phyloP scores from a whole-genome alignment of 169 alveolate species.

The Plasmodium yoelii region DNA sequence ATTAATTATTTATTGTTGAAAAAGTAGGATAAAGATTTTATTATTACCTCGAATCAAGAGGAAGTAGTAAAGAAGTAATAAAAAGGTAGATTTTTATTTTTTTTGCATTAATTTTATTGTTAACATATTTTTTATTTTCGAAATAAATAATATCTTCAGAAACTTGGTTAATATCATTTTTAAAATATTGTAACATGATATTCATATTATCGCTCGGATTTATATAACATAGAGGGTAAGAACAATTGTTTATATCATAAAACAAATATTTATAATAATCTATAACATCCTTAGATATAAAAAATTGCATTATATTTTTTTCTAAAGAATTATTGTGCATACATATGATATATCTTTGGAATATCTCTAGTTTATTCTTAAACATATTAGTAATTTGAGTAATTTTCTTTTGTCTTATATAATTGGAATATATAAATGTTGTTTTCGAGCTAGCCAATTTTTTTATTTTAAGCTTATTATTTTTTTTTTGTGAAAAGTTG shows the following conservation, averaged over 20 bases:
- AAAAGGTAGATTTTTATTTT: conserved; percentile 9
- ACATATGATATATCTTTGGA: conserved; percentile 19
- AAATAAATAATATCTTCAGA: conserved; percentile 3
- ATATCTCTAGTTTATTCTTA: neutral
- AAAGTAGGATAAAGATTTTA: neutral
- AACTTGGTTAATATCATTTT: conserved; percentile 2
- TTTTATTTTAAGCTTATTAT: neutral
- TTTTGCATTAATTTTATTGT: neutral
- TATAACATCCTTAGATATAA: conserved; percentile 17
- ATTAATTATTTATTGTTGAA: neutral
- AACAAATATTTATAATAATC: conserved; percentile 58
- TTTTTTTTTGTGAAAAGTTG: neutral
- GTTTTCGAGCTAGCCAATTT: conserved; percentile 9
- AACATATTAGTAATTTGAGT: conserved; percentile 5
- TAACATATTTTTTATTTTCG: neutral
- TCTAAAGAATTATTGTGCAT: conserved; percentile 47
- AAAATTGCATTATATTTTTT: conserved; percentile 27
- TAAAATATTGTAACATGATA: conserved; percentile 10
- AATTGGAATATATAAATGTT: conserved; percentile 24
- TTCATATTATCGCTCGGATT: conserved; percentile 8
- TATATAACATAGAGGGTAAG: conserved; percentile 28
- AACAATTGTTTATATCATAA: conserved; percentile 11
- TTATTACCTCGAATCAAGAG: conserved; percentile 15
- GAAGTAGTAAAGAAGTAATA: conserved; percentile 22
- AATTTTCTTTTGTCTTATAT: conserved; percentile 37